phyloP scores from a whole-genome alignment of 2,329 filamentous ascomycete species.

The Paraphoma sp. region DNA sequence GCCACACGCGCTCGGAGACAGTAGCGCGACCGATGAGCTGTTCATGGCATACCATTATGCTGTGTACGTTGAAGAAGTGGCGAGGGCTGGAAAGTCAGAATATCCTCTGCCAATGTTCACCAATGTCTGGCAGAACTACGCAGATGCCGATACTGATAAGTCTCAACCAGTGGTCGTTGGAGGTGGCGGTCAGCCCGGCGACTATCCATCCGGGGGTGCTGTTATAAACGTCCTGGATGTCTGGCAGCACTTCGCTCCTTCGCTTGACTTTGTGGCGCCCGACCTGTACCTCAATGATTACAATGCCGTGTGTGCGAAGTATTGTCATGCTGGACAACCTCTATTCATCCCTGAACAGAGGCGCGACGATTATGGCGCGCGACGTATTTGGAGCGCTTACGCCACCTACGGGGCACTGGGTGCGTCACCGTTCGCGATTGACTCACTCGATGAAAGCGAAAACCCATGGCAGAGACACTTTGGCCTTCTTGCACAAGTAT shows the following conservation, averaged over 20 bases:
- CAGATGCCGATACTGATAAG: constrained; percentile 36
- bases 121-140: constrained; percentile 54
- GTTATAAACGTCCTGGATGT: constrained; percentile 52
- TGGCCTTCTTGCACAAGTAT: constrained; percentile 38
- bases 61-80: constrained; percentile 48
- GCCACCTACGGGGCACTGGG: constrained; percentile 8
- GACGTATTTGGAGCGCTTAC: constrained; percentile 11
- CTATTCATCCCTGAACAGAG: constrained; percentile 60
- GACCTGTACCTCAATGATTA: constrained; percentile 58
- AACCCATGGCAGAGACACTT: constrained; percentile 46
- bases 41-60: constrained; percentile 56
- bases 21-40: constrained; percentile 45
- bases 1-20: constrained; percentile 48
- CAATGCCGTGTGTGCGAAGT: constrained; percentile 49
- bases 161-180: constrained; percentile 43
- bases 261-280: constrained; percentile 54
- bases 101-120: constrained; percentile 51
- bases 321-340: constrained; percentile 50
- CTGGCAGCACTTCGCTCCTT: constrained; percentile 48
- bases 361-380: constrained; percentile 48
- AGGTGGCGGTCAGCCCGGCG: constrained; percentile 45
- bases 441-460: constrained; percentile 41
- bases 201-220: constrained; percentile 55
- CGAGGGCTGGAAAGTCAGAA: constrained; percentile 44
- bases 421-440: constrained; percentile 35